Percentiles rank a stretch among this genome's conserved stretches.
Conservation (phyloP, 768 basidiomycete species). For the Lentinula lateritia region DNA sequence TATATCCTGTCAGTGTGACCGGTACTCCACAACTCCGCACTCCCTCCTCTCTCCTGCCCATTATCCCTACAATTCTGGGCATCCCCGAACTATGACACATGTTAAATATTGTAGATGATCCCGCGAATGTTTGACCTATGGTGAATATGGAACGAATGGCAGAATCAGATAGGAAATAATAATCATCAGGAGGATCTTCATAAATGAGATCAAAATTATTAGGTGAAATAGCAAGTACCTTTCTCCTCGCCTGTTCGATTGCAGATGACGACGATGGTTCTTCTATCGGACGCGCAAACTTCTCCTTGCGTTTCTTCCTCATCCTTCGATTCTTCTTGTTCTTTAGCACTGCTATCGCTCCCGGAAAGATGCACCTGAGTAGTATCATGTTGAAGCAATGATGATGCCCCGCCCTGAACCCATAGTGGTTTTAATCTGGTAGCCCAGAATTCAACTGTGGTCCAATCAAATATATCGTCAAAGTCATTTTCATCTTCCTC, state of each 20-base stretch:
- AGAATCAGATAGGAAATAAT: too few relatives aligned
- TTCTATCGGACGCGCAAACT: neutral
- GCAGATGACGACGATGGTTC: slow-evolving; percentile 64
- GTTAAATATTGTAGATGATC: slow-evolving; percentile 63
- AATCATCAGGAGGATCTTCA: neutral
- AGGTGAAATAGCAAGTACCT: slow-evolving; percentile 39
- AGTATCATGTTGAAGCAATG: too few relatives aligned
- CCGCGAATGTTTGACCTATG: slow-evolving; percentile 68
- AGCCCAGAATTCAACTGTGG: slow-evolving; percentile 76
- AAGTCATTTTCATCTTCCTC: too few relatives aligned
- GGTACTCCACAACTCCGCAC: slow-evolving; percentile 42
- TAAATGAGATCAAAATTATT: neutral
- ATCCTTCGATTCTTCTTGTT: neutral
- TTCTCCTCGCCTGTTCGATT: slow-evolving; percentile 78
- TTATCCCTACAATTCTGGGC: slow-evolving; percentile 49
- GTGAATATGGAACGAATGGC: too few relatives aligned
- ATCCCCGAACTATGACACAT: slow-evolving; percentile 43
- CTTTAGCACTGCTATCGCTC: too few relatives aligned
- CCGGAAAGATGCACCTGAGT: too few relatives aligned
- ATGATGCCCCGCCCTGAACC: slow-evolving; percentile 22
- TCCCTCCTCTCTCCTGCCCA: slow-evolving; percentile 60
- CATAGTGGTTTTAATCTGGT: slow-evolving; percentile 56
- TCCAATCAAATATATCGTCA: slow-evolving; percentile 23
- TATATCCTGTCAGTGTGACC: too few relatives aligned
- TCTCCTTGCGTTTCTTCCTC: neutral